Base-by-base conservation (phyloP, 2,329 filamentous ascomycete species). In the Pyrenochaeta sp. region DNA sequence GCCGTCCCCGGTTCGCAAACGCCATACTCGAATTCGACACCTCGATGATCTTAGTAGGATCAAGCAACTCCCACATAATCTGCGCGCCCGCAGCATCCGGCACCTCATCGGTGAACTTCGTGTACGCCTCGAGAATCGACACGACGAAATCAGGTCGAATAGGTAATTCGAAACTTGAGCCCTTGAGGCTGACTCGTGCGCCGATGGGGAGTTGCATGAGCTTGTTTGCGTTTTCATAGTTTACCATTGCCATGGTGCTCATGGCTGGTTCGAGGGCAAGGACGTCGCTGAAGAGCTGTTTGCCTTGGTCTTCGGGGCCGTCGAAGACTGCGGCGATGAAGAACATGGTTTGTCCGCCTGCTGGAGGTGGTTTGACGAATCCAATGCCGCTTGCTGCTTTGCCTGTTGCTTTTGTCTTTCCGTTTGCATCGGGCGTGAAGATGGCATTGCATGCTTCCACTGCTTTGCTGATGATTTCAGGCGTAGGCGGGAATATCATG, bases 11-110 rank as follows among this genome's bases (percentile, higher is more conserved):
- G 39, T 58, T 58, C 1, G 55, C 55, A 42, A 58, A 58, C 9
- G 55, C 55, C 19, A 44, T 58, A 6, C 39, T 46, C 25, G 55
- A 54, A 22, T 58, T 58, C 7, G 55, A 25, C 19, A 58, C 42
- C 32, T 50, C 47, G 27, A 59, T 40, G n/a, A 55, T 48, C 42
- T 55, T 55, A 9, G 42, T 45, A 4, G 56, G 43, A n/a, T 59
- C 52, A 3, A 59, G 36, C 3, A 59, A 27, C 32, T 59, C 56
- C 52, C 52, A 59, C 52, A 59, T 59, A 12, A 59, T 34, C 43
- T 54, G 47, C 8, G 52, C 47, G 28, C 37, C 43, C 24, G 30
- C 36, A 2, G 56, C 52, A 25, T 59, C 56, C 5, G 42, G n/a
- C 0, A 37, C 49, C 24, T 59, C 30, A 9, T 47, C 48, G 4